Conservation (phyloP, 495 filamentous ascomycete species). For the Pyrenula massariospora region DNA sequence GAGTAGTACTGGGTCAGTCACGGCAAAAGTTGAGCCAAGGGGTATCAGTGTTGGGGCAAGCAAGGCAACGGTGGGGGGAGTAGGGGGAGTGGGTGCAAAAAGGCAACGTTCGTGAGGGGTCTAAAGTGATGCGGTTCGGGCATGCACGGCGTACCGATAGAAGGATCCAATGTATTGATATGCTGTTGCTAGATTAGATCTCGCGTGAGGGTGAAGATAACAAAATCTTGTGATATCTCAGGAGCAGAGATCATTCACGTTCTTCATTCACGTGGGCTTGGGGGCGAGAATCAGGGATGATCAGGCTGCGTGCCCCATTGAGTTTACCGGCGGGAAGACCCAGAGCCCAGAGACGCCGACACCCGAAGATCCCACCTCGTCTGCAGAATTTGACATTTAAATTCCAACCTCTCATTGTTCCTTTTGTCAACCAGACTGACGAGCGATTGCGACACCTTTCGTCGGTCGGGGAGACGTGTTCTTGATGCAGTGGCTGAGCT, state of each 20-base stretch:
- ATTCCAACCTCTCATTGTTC: background rate
- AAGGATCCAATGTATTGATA: no score
- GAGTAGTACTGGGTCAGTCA: constrained; percentile 6
- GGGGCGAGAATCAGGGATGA: background rate
- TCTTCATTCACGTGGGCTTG: no score
- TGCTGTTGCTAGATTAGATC: no score
- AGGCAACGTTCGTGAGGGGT: background rate
- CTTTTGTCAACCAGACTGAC: background rate
- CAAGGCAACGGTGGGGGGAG: constrained; percentile 9
- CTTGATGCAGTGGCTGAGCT: background rate
- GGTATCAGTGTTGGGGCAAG: constrained; percentile 11
- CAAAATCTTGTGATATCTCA: no score
- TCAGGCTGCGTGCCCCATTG: background rate
- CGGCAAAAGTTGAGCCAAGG: constrained; percentile 5
- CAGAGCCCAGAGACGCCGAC: background rate
- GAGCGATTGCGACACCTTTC: background rate
- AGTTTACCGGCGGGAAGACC: background rate
- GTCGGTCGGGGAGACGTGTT: background rate
- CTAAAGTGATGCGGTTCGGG: no score
- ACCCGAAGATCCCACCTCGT: background rate
- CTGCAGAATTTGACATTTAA: background rate
- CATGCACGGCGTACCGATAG: no score
- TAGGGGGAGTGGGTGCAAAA: constrained; percentile 1
- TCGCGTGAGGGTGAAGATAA: no score
- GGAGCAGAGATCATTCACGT: no score